These are phyloP conservation scores for Fusarium chaquense DNA, from an alignment of 2,329 filamentous ascomycete genomes.

Conservation along the genomic window DNA sequence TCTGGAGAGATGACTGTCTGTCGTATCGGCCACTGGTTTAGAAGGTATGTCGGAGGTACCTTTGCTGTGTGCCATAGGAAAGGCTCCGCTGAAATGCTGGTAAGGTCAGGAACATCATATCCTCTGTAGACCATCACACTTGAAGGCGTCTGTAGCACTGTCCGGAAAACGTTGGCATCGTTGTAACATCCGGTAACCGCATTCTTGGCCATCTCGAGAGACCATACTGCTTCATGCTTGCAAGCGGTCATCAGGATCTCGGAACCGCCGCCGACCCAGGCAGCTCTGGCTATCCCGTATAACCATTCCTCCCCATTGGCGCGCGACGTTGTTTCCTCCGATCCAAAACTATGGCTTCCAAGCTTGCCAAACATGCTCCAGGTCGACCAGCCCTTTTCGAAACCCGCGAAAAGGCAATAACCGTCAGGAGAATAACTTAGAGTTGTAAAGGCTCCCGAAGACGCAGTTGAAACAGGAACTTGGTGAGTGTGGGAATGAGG, in stretches of 20 bases:
- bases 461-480: constrained; percentile 73
- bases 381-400: constrained; percentile 90
- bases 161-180: constrained; percentile 89
- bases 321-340: constrained; percentile 72
- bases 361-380: constrained; percentile 98
- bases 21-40: constrained; percentile 93
- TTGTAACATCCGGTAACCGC: constrained; percentile 94
- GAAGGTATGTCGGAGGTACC: constrained; percentile 84
- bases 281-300: constrained; percentile 79
- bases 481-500: constrained; percentile 84
- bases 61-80: constrained; percentile 96
- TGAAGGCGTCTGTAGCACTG: constrained; percentile 87
- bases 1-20: constrained; percentile 90
- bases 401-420: constrained; percentile 94
- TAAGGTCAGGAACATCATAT: constrained; percentile 90
- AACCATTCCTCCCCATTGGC: constrained; percentile 86
- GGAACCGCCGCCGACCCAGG: constrained; percentile 89
- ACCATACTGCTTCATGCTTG: constrained; percentile 83
- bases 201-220: constrained; percentile 92
- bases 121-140: constrained; percentile 93
- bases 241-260: constrained; percentile 81
- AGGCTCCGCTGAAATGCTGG: constrained; percentile 89
- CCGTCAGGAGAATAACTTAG: constrained; percentile 93
- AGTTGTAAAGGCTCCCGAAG: constrained; percentile 78
- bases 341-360: constrained; percentile 84